Conservation (phyloP, 352 stramenopile genomes). For the Phytophthora europaea region DNA sequence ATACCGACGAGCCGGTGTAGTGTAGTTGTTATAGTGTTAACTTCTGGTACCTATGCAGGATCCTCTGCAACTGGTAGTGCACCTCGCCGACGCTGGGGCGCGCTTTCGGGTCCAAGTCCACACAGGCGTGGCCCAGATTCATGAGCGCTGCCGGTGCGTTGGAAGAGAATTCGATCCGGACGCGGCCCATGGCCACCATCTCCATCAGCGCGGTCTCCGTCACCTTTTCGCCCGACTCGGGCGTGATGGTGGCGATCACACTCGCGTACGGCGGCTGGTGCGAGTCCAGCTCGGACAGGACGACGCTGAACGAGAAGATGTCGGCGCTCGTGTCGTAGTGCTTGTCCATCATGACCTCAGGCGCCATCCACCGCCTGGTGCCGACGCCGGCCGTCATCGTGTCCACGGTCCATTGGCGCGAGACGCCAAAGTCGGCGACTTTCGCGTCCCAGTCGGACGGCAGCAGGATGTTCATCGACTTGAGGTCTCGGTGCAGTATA, state of each 20-base stretch:
- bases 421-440: conserved; percentile 68
- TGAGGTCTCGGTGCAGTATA: conserved; percentile 65
- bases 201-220: conserved; percentile 45
- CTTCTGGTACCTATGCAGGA: conserved; percentile 42
- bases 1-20: neutral
- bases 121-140: conserved; percentile 36
- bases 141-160: conserved; percentile 30
- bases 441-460: conserved; percentile 46
- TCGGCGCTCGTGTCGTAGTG: conserved; percentile 56
- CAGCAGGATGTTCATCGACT: conserved; percentile 71
- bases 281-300: conserved; percentile 51
- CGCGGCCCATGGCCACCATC: conserved; percentile 40
- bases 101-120: conserved; percentile 32
- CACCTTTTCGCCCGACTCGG: conserved; percentile 35
- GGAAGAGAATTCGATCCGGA: conserved; percentile 42
- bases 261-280: conserved; percentile 45
- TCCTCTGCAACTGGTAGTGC: conserved; percentile 44
- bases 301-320: conserved; percentile 56
- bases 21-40: conserved; percentile 33
- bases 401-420: conserved; percentile 44
- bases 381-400: conserved; percentile 61
- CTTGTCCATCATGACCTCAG: conserved; percentile 63
- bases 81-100: conserved; percentile 40
- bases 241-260: conserved; percentile 34
- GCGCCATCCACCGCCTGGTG: conserved; percentile 58